Evolutionary conservation across 2,329 filamentous ascomycete species (phyloP), one percentile per base, ranked within the genome.

Genomic region (Alternaria sp.): DNA sequence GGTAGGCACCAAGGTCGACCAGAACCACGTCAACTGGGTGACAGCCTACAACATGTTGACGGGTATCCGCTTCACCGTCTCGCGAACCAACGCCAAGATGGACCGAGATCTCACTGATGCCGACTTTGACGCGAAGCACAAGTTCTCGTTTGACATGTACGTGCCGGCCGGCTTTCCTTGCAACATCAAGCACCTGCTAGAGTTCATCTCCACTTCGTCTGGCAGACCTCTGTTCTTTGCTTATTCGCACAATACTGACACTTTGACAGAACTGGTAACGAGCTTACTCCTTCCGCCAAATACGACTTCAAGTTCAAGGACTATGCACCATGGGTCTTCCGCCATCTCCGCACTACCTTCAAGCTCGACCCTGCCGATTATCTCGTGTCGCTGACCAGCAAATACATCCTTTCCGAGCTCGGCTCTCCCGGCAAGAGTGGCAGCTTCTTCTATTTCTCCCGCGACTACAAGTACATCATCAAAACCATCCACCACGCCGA

Each of bases 271-370:
- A 96, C 94, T 69, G 96, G 96, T 69, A 97, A 97, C 80, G 96
- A 99, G 84, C 85, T 99, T 79, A 97, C 97, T 6, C 96, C 96
- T 21, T 97, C 95, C 66, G 94, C 96, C 71, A 98, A 99, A 82
- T 99, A 99, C 84, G 96, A 99, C 83, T 99, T 99, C 89, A 99
- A 99, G 82, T 99, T 99, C 87, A 99, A 99, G 84, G 96, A 99
- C 83, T 99, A 99, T 81, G 95, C 95, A n/a, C 96, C 96, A 61
- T 98, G 95, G 94, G 96, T 99, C 63, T 99, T 99, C 82, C 93
- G 96, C 75, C 93, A 94, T 81, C 87, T 99, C 46, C 92, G 96
- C 70, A 85, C 89, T 53, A 91, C 91, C 67, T 99, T 99, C 84
- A 89, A 91, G 72, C 88, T 98, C 59, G 96, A 99, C 78, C 96